These are phyloP conservation scores for Comarum palustre DNA, from an alignment of 306 rosid species.

Conservation along the genomic window DNA sequence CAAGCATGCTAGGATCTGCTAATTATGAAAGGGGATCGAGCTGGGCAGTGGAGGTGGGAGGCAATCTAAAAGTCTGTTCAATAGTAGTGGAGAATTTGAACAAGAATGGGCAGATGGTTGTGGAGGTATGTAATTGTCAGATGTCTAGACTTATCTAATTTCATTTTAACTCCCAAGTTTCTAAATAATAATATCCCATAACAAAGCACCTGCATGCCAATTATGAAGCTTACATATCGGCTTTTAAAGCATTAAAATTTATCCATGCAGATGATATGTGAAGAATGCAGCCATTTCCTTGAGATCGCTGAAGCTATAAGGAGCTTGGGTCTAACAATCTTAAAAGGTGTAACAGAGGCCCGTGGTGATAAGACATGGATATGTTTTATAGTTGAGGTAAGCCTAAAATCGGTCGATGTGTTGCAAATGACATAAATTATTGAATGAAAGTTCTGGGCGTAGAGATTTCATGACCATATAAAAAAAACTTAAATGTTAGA, in stretches of 20 bases:
- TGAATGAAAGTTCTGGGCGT: neutral
- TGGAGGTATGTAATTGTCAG: conserved; percentile 56
- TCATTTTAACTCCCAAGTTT: neutral
- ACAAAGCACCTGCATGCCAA: neutral
- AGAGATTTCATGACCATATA: neutral
- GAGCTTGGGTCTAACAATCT: conserved; percentile 69
- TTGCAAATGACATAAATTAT: no score
- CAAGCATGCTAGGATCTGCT: conserved; percentile 53
- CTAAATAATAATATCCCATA: neutral
- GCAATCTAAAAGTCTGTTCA: conserved; percentile 80
- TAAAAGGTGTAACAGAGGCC: conserved; percentile 78
- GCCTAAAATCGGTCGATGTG: conserved; percentile 7
- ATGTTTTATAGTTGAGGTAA: conserved; percentile 92
- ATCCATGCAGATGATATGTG: conserved; percentile 74
- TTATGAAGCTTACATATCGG: conserved; percentile 6
- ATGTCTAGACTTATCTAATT: neutral
- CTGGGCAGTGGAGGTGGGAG: conserved; percentile 98
- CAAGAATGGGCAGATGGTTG: conserved; percentile 92
- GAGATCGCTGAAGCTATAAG: conserved; percentile 93
- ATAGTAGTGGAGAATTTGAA: conserved; percentile 75
- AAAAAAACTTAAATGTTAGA: neutral
- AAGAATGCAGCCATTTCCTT: conserved; percentile 92
- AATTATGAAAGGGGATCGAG: conserved; percentile 74
- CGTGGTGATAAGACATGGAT: conserved; percentile 80
- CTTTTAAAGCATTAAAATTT: conserved; percentile 16